These are phyloP conservation scores for Cupressus sempervirens DNA, from an alignment of 75 land plant species.

Conservation along the genomic window DNA sequence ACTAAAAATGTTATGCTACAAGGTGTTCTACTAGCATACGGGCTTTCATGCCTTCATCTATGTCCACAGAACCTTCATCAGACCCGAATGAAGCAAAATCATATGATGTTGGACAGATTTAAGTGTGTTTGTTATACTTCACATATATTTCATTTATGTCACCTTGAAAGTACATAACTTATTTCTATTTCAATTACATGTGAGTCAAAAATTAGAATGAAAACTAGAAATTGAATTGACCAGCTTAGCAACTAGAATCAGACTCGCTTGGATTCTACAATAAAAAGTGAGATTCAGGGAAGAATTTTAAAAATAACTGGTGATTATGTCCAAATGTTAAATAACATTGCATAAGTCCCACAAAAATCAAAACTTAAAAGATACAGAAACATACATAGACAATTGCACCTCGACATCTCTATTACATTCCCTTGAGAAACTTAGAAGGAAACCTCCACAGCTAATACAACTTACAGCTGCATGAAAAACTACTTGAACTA, in stretches of 20 bases:
- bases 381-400: too few relatives aligned
- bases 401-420: too few relatives aligned
- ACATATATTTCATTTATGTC: not conserved
- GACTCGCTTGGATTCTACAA: too few relatives aligned
- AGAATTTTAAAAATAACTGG: too few relatives aligned
- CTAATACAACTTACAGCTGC: too few relatives aligned
- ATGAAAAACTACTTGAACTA: not conserved
- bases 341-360: too few relatives aligned
- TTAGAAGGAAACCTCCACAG: too few relatives aligned
- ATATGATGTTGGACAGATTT: conserved; percentile 92
- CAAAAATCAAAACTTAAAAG: too few relatives aligned
- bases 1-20: not conserved
- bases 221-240: not conserved
- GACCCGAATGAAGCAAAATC: conserved; percentile 37
- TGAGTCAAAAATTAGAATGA: not conserved
- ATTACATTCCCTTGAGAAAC: too few relatives aligned
- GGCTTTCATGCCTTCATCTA: conserved; percentile 47
- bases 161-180: not conserved
- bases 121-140: conserved; percentile 32
- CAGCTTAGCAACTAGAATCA: not conserved
- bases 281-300: too few relatives aligned
- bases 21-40: not conserved
- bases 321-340: too few relatives aligned
- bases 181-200: not conserved
- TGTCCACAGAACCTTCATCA: conserved; percentile 46